Base-by-base conservation (phyloP, 805 yeast genomes). In the Candida orba region DNA sequence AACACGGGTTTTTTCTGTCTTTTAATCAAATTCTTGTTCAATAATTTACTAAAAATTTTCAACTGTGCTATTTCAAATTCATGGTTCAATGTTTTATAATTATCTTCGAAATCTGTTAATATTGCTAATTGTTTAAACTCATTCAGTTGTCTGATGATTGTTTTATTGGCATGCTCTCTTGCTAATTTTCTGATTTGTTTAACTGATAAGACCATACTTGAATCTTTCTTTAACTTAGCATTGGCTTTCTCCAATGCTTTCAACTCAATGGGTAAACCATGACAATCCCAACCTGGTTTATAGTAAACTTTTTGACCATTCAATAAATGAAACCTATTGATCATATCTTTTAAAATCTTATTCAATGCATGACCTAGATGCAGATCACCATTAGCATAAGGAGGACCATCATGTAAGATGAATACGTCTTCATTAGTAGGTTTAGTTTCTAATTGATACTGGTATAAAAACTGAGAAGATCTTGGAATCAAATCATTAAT, bases 281-380 rank as follows among this genome's bases (percentile, higher is more conserved):
- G 99, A 58, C 99, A 93, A 61, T 93, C 99, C 98, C 99, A 93
- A 1, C 99, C 99, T 0, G 98, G 96, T 35, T 73, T 72, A 56
- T 86, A 93, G 41, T 73, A 70, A 4, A 93, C 78, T 39, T 72
- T 71, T 47, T 78, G 72, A 14, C 88, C 85, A 33, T 69, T 62
- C 18, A 81, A 59, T 23, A 90, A 65, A 56, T 87, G 79, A 52
- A 68, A 81, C 41, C 99, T 69, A 49, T 78, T 76, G 37, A 91
- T 77, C 37, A 93, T 79, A 62, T 93, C 99, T 61, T 93, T 93
- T 43, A 88, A 63, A 18, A 89, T 75, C 59, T 93, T 91, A 66
- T 93, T 93, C 54, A 93, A 65, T 0, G 98, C 87, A 65, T 93
- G 99, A 43, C 98, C 88, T 40, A 90, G 63, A 61, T 93, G 99